Percentiles rank a stretch among this genome's conserved stretches.
These are phyloP conservation scores for Pseudocercospora macadamiae DNA, from an alignment of 2,329 filamentous ascomycete species.

Conservation along the genomic window DNA sequence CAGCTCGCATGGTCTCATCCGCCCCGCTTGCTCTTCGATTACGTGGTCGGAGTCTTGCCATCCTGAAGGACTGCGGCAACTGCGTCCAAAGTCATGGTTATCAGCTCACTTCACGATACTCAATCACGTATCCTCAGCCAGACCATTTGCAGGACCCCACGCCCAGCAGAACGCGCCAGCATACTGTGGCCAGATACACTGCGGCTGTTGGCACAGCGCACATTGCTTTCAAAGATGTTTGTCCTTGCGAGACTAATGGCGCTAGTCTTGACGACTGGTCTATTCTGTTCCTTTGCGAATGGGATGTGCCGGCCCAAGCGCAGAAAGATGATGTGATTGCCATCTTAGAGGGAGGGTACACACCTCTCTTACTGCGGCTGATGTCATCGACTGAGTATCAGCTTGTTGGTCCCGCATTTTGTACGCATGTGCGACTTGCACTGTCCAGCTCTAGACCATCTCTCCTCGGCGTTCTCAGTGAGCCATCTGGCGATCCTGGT, in stretches of 20 bases:
- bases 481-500: not conserved
- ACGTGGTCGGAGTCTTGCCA: not conserved
- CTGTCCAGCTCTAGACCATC: not conserved
- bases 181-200: not conserved
- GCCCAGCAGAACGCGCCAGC: not conserved
- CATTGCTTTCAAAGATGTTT: not conserved
- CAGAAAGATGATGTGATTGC: not conserved
- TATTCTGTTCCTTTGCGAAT: constrained; percentile 5
- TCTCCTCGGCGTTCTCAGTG: not conserved
- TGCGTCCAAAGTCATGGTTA: not conserved
- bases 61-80: not conserved
- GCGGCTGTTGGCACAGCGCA: not conserved
- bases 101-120: not conserved
- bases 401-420: not conserved
- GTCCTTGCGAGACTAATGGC: constrained; percentile 2
- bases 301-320: not conserved
- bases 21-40: not conserved
- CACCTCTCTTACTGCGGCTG: not conserved
- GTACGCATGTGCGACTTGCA: not conserved
- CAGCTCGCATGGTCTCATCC: not conserved
- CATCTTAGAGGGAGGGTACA: not conserved
- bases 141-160: not conserved
- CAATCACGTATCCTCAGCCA: not conserved
- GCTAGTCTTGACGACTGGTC: constrained; percentile 1
- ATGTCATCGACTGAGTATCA: not conserved